Base-by-base conservation (phyloP, 306 rosid species). In the Boehmeria nivea region DNA sequence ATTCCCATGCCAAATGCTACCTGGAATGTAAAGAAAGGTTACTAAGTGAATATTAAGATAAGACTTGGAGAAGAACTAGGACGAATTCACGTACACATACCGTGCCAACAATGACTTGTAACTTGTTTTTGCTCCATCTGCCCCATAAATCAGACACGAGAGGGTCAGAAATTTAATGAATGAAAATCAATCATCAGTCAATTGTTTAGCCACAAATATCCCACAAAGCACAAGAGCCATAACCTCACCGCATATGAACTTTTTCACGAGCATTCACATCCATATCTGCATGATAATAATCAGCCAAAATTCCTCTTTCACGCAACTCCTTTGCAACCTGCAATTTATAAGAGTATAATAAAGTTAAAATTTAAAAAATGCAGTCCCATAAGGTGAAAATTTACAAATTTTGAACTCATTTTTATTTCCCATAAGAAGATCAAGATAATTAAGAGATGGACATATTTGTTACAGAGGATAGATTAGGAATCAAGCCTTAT, bases 1-100 rank as follows among this genome's bases (percentile, higher is more conserved):
- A 90, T 90, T 76, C 98, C 98, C 98, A 87, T 90, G 53, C 98
- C 98, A 76, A 90, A 90, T 54, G 98, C 98, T 38, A 90, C 95
- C 98, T 90, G 77, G 64, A 89, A 78, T 34, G 48, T 28, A 66
- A 61, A 67, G 46, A 47, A 56, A 61, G 52, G 37, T 33, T 37
- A 55, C 39, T 20, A 50, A 59, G 27, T 22, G 31, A 45, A 40
- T n/a, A 40, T 40, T n/a, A 4, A 53, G 18, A 44, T 7, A 53
- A 17, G 14, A 14, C 7, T 34, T 24, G n/a, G 15, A 40, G 45
- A 40, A 54, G 18, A 33, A 59, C 25, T 16, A 2, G 14, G 70
- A 44, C 42, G 52, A 34, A 20, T 53, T 37, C 20, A 69, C 24
- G 40, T 60, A 61, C 63, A 76, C 95, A 56, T 84, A 89, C 97